A percentile compares a stretch with the other conserved stretches of the same genome.
phyloP scores from a whole-genome alignment of 768 basidiomycete species.

The Lyophyllum semitale region DNA sequence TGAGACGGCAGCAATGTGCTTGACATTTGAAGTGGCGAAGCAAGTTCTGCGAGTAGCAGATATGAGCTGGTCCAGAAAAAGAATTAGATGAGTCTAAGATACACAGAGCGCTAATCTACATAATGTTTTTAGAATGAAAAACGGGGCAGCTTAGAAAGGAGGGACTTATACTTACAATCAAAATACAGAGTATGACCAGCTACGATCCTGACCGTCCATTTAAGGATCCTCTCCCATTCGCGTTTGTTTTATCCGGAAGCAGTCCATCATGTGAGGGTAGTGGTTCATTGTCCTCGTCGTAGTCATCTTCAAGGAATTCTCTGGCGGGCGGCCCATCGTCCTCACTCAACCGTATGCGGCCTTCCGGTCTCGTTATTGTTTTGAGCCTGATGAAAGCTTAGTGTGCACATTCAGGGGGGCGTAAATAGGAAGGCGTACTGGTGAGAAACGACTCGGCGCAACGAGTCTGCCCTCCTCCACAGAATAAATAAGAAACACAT shows the following conservation, averaged over 20 bases:
- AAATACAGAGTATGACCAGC: background rate
- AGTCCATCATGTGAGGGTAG: conserved; percentile 3
- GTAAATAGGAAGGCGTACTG: conserved; percentile 43
- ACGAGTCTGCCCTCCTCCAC: conserved; percentile 58
- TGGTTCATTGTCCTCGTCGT: conserved; percentile 49
- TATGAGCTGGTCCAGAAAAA: background rate
- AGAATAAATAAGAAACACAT: conserved; percentile 60
- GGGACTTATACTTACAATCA: background rate
- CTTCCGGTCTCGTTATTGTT: conserved; percentile 53
- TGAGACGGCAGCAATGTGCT: too few relatives aligned
- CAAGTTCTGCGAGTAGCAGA: too few relatives aligned
- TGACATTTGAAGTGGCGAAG: too few relatives aligned
- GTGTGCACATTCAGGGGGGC: background rate
- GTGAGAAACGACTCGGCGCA: conserved; percentile 63
- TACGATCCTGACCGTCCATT: background rate
- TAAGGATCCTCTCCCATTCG: background rate
- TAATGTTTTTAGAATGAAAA: background rate
- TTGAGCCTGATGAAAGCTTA: conserved; percentile 46
- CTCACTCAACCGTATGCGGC: conserved; percentile 64
- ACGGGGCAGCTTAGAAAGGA: background rate
- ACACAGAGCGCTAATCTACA: background rate
- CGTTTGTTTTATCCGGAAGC: background rate
- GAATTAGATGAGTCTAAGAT: background rate
- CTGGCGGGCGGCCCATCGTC: conserved; percentile 74
- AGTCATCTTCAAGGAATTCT: conserved; percentile 63